Conservation (phyloP, 306 rosid genomes). For the Cicer pinnatifidum region DNA sequence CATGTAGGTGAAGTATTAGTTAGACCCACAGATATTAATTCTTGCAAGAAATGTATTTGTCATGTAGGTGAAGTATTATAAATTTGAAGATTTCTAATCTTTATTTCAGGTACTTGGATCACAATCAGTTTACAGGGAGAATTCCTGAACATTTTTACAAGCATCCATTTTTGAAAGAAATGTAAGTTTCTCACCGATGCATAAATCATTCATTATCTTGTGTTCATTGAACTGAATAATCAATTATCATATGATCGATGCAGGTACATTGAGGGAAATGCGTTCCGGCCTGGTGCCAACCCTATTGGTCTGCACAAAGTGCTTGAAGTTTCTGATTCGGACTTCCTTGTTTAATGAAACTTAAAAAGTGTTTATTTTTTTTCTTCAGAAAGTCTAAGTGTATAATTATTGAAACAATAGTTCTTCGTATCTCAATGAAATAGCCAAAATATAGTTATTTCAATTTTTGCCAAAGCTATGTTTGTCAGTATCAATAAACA, state of each 20-base stretch:
- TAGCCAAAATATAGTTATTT: conserved; percentile 51
- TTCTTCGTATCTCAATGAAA: conserved; percentile 52
- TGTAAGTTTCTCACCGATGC: conserved; percentile 64
- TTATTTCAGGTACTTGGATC: conserved; percentile 87
- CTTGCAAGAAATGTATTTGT: conserved; percentile 14
- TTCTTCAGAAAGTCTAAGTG: conserved; percentile 43
- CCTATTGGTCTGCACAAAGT: conserved; percentile 85
- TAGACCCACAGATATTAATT: neutral
- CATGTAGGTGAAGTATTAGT: conserved; percentile 24
- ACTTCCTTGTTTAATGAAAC: conserved; percentile 72
- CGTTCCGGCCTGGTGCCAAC: conserved; percentile 84
- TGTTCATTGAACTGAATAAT: conserved; percentile 35
- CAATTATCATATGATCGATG: neutral
- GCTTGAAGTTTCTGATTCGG: conserved; percentile 91
- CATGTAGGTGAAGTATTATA: conserved; percentile 25
- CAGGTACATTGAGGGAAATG: conserved; percentile 91
- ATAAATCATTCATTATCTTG: neutral
- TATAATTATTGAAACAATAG: conserved; percentile 53
- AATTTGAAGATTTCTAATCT: conserved; percentile 3
- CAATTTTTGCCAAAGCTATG: conserved; percentile 44
- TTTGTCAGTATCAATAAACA: conserved; percentile 24
- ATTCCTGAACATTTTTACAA: conserved; percentile 87
- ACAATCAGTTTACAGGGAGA: conserved; percentile 96
- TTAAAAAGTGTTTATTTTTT: conserved; percentile 33
- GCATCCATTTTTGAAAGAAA: conserved; percentile 93